Conservation (phyloP, 352 stramenopile species). For the Phytophthora capsici region DNA sequence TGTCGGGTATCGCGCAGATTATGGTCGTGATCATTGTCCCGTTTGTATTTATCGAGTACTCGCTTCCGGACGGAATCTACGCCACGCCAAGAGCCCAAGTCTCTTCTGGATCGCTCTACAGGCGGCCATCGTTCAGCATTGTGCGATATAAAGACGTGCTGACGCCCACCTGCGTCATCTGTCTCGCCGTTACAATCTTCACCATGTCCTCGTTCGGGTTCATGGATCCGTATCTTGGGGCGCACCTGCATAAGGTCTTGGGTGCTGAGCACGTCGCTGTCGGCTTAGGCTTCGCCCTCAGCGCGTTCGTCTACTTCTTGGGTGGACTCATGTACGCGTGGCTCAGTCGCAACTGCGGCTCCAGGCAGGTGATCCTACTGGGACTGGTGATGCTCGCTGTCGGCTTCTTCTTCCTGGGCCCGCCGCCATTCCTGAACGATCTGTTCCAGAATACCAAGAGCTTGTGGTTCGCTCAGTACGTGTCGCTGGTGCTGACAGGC, state of each 20-base stretch:
- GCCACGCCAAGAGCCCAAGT: slow-evolving; percentile 15
- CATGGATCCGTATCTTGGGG: slow-evolving; percentile 71
- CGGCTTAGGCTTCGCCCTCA: slow-evolving; percentile 70
- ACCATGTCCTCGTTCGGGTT: slow-evolving; percentile 78
- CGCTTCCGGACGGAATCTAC: slow-evolving; percentile 68
- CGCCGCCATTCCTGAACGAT: slow-evolving; percentile 55
- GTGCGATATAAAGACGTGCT: slow-evolving; percentile 60
- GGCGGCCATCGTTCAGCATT: slow-evolving; percentile 38
- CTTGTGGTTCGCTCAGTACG: slow-evolving; percentile 60
- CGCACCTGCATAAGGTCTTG: slow-evolving; percentile 64
- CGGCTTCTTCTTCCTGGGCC: slow-evolving; percentile 68
- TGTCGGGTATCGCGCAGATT: slow-evolving; percentile 64
- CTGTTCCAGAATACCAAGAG: slow-evolving; percentile 44
- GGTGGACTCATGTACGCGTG: slow-evolving; percentile 61
- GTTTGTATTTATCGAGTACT: slow-evolving; percentile 82
- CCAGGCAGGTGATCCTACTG: slow-evolving; percentile 71
- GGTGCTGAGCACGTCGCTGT: slow-evolving; percentile 65
- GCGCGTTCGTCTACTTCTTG: slow-evolving; percentile 73
- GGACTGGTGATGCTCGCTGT: slow-evolving; percentile 53
- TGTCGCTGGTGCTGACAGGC: slow-evolving; percentile 62
- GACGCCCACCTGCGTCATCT: slow-evolving; percentile 59
- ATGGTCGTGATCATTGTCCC: slow-evolving; percentile 67
- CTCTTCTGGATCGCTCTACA: slow-evolving; percentile 25
- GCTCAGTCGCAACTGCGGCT: slow-evolving; percentile 65
- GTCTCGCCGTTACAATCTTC: slow-evolving; percentile 56